Base-by-base conservation (phyloP, 2,329 filamentous ascomycete species). In the Fusarium sp. region DNA sequence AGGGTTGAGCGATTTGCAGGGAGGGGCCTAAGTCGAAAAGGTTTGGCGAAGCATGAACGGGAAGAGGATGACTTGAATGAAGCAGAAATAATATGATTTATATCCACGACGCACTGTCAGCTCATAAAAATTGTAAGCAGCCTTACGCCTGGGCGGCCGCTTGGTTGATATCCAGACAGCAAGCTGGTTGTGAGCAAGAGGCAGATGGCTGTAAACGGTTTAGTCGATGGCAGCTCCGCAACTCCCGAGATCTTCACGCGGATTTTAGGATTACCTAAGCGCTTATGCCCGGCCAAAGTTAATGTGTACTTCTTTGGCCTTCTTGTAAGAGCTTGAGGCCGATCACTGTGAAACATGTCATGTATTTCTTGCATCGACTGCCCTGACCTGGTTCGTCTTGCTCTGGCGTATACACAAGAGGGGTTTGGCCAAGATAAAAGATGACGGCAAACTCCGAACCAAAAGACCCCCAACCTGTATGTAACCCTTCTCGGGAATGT, bases 1-100 rank as follows among this genome's bases (percentile, higher is more conserved):
- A 44, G 52, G 56, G 57, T 54, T 75, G 73, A 75, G 73, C 65
- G 73, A 75, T 74, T 75, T 75, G 66, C 47, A 48, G 60, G 40
- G 18, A 46, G 16, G 10, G 43, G 30, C 13, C 16, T 12, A 44
- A n/a, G 39, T 23, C 23, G 23, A 23, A 23, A 23, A 23, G 23
- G 40, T 27, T 34, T 43, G 39, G 3, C 27, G 11, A 4, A 7
- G 12, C 15, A 31, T 7, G 28, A 27, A 30, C n/a, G 23, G 18
- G 27, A 18, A 41, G 8, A 27, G 40, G 11, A 16, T 16, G 30
- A 34, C 36, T 27, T 8, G 28, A 47, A 43, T 12, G 40, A 12
- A 31, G n/a, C 15, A 34, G 46, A 30, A 30, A 47, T 39, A 18
- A n/a, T 12, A 44, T 9, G 12, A 34, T 36, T 52, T 16, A 15